Conservation (phyloP, 202 grass and related monocot species). For the Panicum hallii region DNA sequence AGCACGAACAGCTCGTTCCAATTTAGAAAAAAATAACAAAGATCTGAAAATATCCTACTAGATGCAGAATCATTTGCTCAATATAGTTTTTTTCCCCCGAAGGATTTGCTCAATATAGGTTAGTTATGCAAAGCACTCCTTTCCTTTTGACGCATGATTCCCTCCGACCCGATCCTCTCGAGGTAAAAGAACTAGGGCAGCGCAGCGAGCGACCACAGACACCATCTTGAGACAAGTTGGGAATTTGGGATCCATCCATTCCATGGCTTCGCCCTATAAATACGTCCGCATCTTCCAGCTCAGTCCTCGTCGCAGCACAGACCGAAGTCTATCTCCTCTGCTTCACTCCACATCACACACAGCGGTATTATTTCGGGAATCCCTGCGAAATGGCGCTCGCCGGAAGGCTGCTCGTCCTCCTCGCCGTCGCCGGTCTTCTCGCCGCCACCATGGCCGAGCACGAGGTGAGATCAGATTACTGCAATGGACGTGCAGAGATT, state of each 20-base stretch:
- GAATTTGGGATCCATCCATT: neutral
- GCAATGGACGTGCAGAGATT: neutral
- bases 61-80: neutral
- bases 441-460: conserved; percentile 45
- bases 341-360: conserved; percentile 26
- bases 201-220: neutral
- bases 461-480: conserved; percentile 39
- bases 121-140: neutral
- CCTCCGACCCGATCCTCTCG: neutral
- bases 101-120: no score
- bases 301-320: conserved; percentile 28
- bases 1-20: no score
- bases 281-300: conserved; percentile 8
- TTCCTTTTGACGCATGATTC: conserved; percentile 35
- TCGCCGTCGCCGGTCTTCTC: conserved; percentile 39
- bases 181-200: neutral
- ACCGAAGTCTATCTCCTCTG: conserved; percentile 3
- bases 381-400: conserved; percentile 42
- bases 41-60: neutral
- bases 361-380: neutral
- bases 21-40: no score
- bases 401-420: conserved; percentile 57
- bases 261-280: conserved; percentile 47
- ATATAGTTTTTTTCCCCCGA: no score
- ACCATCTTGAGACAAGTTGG: neutral